These are phyloP conservation scores for Chlamydomonas sphaeroides DNA, from an alignment of 139 green algal species.

Conservation along the genomic window DNA sequence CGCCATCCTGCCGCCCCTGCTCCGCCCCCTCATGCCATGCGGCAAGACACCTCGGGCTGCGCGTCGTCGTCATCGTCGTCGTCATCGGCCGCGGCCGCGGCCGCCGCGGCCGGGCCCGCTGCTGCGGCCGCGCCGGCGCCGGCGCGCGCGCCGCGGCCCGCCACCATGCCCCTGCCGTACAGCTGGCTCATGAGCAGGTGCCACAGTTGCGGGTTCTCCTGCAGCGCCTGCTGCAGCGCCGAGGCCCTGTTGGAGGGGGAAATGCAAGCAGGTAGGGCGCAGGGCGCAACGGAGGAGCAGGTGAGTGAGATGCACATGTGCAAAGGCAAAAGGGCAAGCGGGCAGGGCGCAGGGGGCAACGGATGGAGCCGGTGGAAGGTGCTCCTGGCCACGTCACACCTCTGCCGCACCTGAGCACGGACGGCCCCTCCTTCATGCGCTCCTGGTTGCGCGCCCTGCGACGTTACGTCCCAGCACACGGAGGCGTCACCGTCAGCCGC, in stretches of 20 bases:
- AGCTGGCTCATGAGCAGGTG: conserved; percentile 53
- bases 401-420: conserved; percentile 35
- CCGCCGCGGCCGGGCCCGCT: background rate
- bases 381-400: too few species aligned
- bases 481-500: too few species aligned
- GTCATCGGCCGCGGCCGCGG: background rate
- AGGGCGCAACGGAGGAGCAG: too few species aligned
- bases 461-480: too few species aligned
- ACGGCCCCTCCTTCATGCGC: conserved; percentile 46
- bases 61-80: conserved; percentile 39
- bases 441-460: conserved; percentile 65
- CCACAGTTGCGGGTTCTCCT: conserved; percentile 59
- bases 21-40: conserved; percentile 26
- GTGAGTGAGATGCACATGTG: too few species aligned
- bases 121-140: background rate
- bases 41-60: conserved; percentile 44
- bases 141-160: background rate
- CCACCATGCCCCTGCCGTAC: conserved; percentile 30
- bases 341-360: too few species aligned
- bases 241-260: too few species aligned
- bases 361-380: too few species aligned
- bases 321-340: too few species aligned
- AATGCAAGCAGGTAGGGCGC: too few species aligned
- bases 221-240: conserved; percentile 48
- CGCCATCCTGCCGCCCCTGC: too few species aligned